Conservation (phyloP, 192 early-diverging fungal species). For the Dissophora ornata region DNA sequence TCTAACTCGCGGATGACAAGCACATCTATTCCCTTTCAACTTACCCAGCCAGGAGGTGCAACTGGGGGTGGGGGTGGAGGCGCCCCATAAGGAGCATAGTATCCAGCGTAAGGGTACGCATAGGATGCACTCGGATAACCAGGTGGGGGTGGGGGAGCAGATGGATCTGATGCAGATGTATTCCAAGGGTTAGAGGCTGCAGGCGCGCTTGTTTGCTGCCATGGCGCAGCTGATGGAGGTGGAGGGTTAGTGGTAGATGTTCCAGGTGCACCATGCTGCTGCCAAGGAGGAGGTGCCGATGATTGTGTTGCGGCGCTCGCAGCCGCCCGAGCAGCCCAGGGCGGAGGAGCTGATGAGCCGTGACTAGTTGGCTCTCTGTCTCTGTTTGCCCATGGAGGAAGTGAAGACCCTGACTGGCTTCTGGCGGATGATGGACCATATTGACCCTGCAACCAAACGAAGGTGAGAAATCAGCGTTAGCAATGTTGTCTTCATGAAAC, state of each 20-base stretch:
- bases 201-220: slow-evolving; percentile 22
- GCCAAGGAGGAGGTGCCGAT: slow-evolving; percentile 46
- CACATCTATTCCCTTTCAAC: neutral
- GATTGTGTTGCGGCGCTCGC: slow-evolving; percentile 26
- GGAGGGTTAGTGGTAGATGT: slow-evolving; percentile 20
- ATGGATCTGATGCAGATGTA: slow-evolving; percentile 18
- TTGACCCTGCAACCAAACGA: slow-evolving; percentile 10
- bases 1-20: neutral
- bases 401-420: slow-evolving; percentile 34
- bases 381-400: slow-evolving; percentile 48
- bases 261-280: slow-evolving; percentile 47
- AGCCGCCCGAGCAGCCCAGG: slow-evolving; percentile 35
- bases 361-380: slow-evolving; percentile 13
- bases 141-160: slow-evolving; percentile 29
- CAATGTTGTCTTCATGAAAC: no score
- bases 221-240: slow-evolving; percentile 35
- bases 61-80: slow-evolving; percentile 43
- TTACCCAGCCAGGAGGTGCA: slow-evolving; percentile 38
- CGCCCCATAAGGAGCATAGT: slow-evolving; percentile 26
- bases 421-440: slow-evolving; percentile 36
- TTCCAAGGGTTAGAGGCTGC: slow-evolving; percentile 25
- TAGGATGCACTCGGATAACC: slow-evolving; percentile 22
- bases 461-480: neutral
- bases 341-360: slow-evolving; percentile 29
- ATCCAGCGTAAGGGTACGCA: slow-evolving; percentile 34